Conservation (phyloP, 1,284 basidiomycete species). For the Ustilago hordei region DNA sequence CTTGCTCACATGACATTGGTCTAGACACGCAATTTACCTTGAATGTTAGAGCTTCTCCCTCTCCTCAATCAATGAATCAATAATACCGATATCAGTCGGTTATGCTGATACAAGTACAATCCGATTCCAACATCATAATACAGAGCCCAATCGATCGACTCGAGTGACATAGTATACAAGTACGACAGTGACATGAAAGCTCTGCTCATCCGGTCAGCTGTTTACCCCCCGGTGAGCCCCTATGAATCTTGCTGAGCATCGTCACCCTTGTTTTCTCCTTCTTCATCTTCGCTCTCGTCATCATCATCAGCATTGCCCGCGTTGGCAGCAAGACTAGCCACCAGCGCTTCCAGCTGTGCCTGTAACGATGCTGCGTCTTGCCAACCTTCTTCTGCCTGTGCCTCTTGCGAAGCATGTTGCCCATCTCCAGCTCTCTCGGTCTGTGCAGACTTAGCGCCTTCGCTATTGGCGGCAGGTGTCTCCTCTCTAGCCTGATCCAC, state of each 20-base stretch:
- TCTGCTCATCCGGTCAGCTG: not conserved
- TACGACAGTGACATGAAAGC: not conserved
- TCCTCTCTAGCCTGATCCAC: constrained; percentile 21
- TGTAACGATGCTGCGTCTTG: constrained; percentile 45
- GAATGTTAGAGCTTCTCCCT: not conserved
- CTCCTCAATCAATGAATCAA: not conserved
- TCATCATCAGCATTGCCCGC: constrained; percentile 38
- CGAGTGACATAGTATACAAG: not conserved
- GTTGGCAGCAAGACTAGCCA: constrained; percentile 54
- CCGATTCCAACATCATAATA: constrained; percentile 15
- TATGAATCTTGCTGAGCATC: not conserved
- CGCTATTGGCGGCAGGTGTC: constrained; percentile 1
- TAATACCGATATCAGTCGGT: not conserved
- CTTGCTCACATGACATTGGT: not conserved
- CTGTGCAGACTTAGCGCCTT: not conserved
- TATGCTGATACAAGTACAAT: constrained; percentile 35
- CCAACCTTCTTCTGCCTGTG: not conserved
- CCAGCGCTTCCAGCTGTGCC: constrained; percentile 56
- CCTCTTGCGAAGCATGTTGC: not conserved
- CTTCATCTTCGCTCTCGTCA: constrained; percentile 29
- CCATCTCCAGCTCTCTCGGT: not conserved
- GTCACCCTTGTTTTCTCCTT: constrained; percentile 9
- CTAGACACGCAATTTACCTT: not conserved
- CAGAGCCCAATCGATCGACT: not conserved
- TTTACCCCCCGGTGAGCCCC: not conserved